phyloP scores from a whole-genome alignment of 768 basidiomycete genomes.

The Lentinula guzmanii region DNA sequence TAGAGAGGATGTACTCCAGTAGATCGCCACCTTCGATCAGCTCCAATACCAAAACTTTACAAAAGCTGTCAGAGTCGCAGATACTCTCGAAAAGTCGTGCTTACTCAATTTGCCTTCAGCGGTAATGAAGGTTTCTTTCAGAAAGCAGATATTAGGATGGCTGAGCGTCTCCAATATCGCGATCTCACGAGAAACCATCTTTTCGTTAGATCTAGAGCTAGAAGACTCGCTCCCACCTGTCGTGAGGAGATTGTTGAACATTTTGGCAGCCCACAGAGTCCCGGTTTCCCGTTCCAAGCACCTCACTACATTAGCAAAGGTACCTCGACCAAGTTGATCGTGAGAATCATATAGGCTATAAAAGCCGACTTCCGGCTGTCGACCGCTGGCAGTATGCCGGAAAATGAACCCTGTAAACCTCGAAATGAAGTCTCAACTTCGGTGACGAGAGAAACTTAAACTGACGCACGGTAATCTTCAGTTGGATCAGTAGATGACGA shows the following conservation, averaged over 20 bases:
- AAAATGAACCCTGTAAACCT: slow-evolving; percentile 60
- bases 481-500: slow-evolving; percentile 33
- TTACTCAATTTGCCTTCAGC: slow-evolving; percentile 54
- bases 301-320: slow-evolving; percentile 87
- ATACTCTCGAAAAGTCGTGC: slow-evolving; percentile 11
- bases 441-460: neutral
- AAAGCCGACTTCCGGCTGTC: slow-evolving; percentile 42
- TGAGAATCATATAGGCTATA: slow-evolving; percentile 63
- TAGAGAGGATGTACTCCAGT: slow-evolving; percentile 67
- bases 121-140: slow-evolving; percentile 73
- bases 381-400: slow-evolving; percentile 50
- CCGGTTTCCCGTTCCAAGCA: slow-evolving; percentile 70
- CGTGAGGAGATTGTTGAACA: slow-evolving; percentile 57
- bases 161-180: slow-evolving; percentile 69
- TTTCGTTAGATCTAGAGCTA: slow-evolving; percentile 17
- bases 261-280: slow-evolving; percentile 81
- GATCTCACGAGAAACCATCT: slow-evolving; percentile 63
- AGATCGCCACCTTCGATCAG: slow-evolving; percentile 86
- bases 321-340: slow-evolving; percentile 78
- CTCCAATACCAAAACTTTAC: slow-evolving; percentile 74
- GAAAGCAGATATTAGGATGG: slow-evolving; percentile 78
- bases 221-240: slow-evolving; percentile 21
- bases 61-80: neutral
- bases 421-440: neutral
- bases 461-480: slow-evolving; percentile 71